These are phyloP conservation scores for Incumbomyces lentus DNA, from an alignment of 2,329 filamentous ascomycete species.

Conservation along the genomic window DNA sequence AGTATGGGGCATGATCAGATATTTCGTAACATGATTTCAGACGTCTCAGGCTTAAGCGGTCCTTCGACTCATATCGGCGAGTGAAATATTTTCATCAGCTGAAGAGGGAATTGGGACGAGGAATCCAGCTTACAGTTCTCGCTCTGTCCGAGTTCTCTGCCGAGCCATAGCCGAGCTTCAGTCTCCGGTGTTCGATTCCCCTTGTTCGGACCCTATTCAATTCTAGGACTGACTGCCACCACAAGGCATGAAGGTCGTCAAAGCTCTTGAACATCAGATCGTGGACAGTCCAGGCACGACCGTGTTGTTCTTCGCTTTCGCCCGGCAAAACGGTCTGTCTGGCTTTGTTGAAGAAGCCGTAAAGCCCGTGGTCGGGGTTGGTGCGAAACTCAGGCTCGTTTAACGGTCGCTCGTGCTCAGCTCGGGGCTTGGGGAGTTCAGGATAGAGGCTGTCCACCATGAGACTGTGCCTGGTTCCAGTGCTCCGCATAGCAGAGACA, in stretches of 20 bases:
- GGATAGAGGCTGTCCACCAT: constrained; percentile 54
- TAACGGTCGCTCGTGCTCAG: constrained; percentile 45
- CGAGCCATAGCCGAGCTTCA: constrained; percentile 64
- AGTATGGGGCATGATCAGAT: constrained; percentile 11
- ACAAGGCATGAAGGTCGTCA: constrained; percentile 84
- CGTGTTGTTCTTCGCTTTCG: constrained; percentile 59
- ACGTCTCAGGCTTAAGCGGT: constrained; percentile 20
- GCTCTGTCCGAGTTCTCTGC: constrained; percentile 56
- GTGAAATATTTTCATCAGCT: constrained; percentile 23
- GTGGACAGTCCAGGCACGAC: constrained; percentile 70
- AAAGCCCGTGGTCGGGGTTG: constrained; percentile 74
- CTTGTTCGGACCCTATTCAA: constrained; percentile 80
- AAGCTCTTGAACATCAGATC: constrained; percentile 84
- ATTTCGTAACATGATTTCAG: constrained; percentile 18
- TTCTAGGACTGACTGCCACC: constrained; percentile 91
- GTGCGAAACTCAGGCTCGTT: constrained; percentile 35
- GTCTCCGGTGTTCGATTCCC: constrained; percentile 54
- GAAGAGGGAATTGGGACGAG: not conserved
- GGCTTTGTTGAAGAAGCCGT: constrained; percentile 74
- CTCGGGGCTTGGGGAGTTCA: constrained; percentile 53
- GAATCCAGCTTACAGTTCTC: constrained; percentile 47
- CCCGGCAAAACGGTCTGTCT: constrained; percentile 61
- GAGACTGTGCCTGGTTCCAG: constrained; percentile 63
- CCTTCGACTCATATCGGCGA: constrained; percentile 25
- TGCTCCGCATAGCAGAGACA: constrained; percentile 68